Percentiles rank a stretch among this genome's conserved stretches.
These are phyloP conservation scores for Apostasia ramifera DNA, from an alignment of 106 monocot species.

Conservation along the genomic window DNA sequence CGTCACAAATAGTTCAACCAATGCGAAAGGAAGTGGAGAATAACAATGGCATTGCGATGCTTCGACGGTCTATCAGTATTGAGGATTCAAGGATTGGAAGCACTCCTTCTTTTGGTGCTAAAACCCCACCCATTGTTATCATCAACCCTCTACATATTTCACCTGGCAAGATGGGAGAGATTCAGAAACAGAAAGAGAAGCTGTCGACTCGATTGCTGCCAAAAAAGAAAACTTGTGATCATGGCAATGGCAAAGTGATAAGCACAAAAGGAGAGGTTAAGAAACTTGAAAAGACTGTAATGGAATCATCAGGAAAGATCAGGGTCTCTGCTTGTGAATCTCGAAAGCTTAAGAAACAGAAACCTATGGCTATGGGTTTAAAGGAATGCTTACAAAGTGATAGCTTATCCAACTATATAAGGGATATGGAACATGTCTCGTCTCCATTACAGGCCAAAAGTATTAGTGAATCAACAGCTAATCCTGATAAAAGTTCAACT, in stretches of 20 bases:
- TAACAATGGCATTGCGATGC: background rate
- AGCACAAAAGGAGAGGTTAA: conserved; percentile 1
- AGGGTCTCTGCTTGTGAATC: background rate
- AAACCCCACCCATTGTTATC: conserved; percentile 19
- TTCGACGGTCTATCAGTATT: background rate
- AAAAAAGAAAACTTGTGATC: background rate
- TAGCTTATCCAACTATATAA: background rate
- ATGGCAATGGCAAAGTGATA: background rate
- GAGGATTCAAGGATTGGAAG: conserved; percentile 7
- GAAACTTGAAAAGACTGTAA: background rate
- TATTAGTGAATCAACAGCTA: background rate
- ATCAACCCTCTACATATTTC: conserved; percentile 18
- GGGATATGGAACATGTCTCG: background rate
- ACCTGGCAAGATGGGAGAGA: conserved; percentile 4
- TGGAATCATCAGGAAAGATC: background rate
- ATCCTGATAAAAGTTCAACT: background rate
- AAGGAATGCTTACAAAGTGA: background rate
- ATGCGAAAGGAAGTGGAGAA: conserved; percentile 1
- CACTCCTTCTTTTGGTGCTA: background rate
- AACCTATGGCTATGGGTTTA: background rate
- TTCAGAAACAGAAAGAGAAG: conserved; percentile 2
- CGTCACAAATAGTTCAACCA: conserved; percentile 2
- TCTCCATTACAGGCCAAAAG: background rate
- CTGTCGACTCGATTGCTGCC: background rate
- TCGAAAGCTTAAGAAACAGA: background rate